Percentiles rank a stretch among this genome's conserved stretches.
Conservation (phyloP, 352 stramenopile species). For the Globisporangium echinulatum region DNA sequence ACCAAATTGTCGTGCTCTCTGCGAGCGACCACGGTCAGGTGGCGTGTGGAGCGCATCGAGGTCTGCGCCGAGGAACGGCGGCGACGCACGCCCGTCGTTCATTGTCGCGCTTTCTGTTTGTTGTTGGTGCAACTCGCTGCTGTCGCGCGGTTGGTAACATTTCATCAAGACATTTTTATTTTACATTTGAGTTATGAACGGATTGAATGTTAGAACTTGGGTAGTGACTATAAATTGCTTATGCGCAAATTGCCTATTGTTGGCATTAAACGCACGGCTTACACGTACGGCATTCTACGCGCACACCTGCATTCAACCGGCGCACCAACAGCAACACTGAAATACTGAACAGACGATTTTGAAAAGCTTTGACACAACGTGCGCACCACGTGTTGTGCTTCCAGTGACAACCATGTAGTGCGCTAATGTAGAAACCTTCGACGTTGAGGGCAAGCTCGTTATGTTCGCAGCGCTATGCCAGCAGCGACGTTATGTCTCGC, state of each 20-base stretch:
- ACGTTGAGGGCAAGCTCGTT: too few relatives aligned
- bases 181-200: not conserved
- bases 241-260: not conserved
- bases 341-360: too few relatives aligned
- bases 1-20: not conserved
- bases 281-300: too few relatives aligned
- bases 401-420: too few relatives aligned
- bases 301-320: too few relatives aligned
- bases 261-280: too few relatives aligned
- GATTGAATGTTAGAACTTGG: not conserved
- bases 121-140: not conserved
- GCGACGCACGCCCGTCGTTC: not conserved
- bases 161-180: not conserved
- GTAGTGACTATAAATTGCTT: not conserved
- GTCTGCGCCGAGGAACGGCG: not conserved
- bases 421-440: too few relatives aligned
- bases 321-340: too few relatives aligned
- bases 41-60: conserved; percentile 1
- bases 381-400: too few relatives aligned
- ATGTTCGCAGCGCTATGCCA: too few relatives aligned
- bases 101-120: not conserved
- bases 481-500: too few relatives aligned
- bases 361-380: too few relatives aligned
- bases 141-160: not conserved
- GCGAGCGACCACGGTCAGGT: not conserved